phyloP scores from a whole-genome alignment of 2,329 filamentous ascomycete genomes.

The Penicillium sp. region DNA sequence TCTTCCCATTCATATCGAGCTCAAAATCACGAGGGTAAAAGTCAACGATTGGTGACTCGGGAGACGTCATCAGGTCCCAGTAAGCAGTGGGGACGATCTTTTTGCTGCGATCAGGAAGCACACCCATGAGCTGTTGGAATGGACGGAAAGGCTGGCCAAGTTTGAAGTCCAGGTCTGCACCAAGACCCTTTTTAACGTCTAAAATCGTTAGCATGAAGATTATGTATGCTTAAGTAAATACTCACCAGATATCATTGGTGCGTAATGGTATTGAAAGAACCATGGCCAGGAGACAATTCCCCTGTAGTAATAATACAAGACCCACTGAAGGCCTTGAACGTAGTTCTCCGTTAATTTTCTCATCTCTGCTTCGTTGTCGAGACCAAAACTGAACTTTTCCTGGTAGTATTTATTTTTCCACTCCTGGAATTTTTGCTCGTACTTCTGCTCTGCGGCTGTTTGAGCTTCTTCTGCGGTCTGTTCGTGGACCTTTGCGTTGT shows the following conservation, averaged over 20 bases:
- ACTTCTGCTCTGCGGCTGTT: conserved; percentile 73
- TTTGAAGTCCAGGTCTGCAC: conserved; percentile 84
- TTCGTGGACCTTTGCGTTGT: conserved; percentile 82
- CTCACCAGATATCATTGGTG: conserved; percentile 84
- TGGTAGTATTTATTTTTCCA: conserved; percentile 97
- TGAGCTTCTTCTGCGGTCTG: conserved; percentile 74
- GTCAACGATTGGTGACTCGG: conserved; percentile 88
- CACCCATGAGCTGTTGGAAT: conserved; percentile 96
- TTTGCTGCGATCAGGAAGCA: conserved; percentile 94
- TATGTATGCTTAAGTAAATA: not conserved
- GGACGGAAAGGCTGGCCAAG: conserved; percentile 93
- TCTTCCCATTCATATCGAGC: conserved; percentile 99
- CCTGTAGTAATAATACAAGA: conserved; percentile 95
- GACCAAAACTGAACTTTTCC: conserved; percentile 84
- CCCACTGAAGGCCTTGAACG: conserved; percentile 96
- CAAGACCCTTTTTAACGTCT: conserved; percentile 85
- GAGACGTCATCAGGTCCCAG: conserved; percentile 86
- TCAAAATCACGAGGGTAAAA: conserved; percentile 98
- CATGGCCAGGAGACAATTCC: conserved; percentile 98
- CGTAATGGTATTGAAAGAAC: conserved; percentile 96
- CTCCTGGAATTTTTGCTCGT: conserved; percentile 80
- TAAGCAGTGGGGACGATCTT: conserved; percentile 86
- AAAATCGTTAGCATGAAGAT: conserved; percentile 20
- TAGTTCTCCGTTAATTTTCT: conserved; percentile 88
- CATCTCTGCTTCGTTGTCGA: conserved; percentile 76